Percentiles rank a stretch among this genome's conserved stretches.
phyloP scores from a whole-genome alignment of 805 yeast genomes.

The Clavispora phyllophila region DNA sequence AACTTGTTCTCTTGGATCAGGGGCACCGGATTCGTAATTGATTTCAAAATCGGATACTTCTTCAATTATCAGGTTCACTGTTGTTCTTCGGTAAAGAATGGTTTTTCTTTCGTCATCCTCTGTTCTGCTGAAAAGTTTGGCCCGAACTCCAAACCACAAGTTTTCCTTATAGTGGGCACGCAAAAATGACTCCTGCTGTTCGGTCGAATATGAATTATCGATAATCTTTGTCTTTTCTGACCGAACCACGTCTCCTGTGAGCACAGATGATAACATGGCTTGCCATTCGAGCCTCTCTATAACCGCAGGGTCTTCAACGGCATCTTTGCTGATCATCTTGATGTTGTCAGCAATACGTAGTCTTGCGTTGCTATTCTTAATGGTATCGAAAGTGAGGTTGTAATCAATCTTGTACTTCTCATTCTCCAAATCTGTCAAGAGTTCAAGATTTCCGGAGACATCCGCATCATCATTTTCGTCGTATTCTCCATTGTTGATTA shows the following conservation, averaged over 20 bases:
- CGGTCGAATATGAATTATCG: conserved; percentile 37
- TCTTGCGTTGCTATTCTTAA: conserved; percentile 22
- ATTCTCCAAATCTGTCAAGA: conserved; percentile 38
- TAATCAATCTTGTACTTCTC: conserved; percentile 47
- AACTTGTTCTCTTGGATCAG: conserved; percentile 44
- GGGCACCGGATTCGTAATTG: conserved; percentile 30
- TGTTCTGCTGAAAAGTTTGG: conserved; percentile 75
- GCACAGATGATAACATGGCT: conserved; percentile 80
- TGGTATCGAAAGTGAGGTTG: conserved; percentile 30
- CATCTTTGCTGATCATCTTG: conserved; percentile 34
- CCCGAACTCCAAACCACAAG: conserved; percentile 82
- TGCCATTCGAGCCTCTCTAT: conserved; percentile 93
- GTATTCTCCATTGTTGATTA: conserved; percentile 19
- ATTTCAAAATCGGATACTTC: conserved; percentile 63
- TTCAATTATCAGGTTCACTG: conserved; percentile 68
- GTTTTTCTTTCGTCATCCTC: conserved; percentile 73
- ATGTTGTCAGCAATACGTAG: conserved; percentile 28
- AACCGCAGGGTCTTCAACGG: conserved; percentile 43
- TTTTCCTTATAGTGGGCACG: conserved; percentile 61
- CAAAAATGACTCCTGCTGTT: conserved; percentile 42
- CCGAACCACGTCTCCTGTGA: conserved; percentile 91
- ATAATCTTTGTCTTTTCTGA: conserved; percentile 81
- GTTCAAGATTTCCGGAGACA: conserved; percentile 17
- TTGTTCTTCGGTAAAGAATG: conserved; percentile 61
- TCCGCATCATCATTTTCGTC: conserved; percentile 27